Base-by-base conservation (phyloP, 2,329 filamentous ascomycete species). In the Pyrenochaeta sp. region DNA sequence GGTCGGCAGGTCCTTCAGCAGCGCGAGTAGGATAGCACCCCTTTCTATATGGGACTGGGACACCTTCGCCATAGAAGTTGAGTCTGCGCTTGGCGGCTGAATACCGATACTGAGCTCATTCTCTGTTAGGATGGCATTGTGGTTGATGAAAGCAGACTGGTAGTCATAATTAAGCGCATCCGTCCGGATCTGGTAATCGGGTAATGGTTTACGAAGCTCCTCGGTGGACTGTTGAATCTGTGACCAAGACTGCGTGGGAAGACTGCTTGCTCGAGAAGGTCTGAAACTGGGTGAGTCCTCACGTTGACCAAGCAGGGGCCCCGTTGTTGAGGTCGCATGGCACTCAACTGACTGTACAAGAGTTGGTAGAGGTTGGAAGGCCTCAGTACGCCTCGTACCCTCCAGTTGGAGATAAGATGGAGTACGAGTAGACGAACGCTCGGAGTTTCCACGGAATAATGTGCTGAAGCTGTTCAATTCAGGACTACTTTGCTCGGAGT, bases 81-180 rank as follows among this genome's bases (percentile, higher is more conserved):
- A 50, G 8, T 48, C 58, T 8, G 37, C 34, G 30, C 24, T 37
- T 2, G 59, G 55, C 9, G 65, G 63, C 12, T 59, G 53, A 19
- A 73, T 67, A 22, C 70, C 72, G 28, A 75, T 61, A 28, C 59
- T 70, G 8, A 55, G 39, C 37, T 74, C 73, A 45, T 72, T 64
- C 36, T 75, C 73, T 12, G 67, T 60, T 4, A 75, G 40, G 3
- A 75, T 63, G 9, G 73, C 72, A 19, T 67, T 59, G 44, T 73
- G 67, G 19, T 65, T 68, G 5, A 71, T 61, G 46, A 72, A 70
- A 1, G 58, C 66, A n/a, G 62, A 54, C 5, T 42, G 58, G 15
- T 59, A 56, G n/a, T 64, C 59, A 27, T 63, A 60, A 1, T 30
- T 37, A 2, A 65, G 54, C 9, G 57, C 53, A 10, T 65, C 61